phyloP scores from a whole-genome alignment of 2,329 filamentous ascomycete species.

The Colletotrichum sp. region DNA sequence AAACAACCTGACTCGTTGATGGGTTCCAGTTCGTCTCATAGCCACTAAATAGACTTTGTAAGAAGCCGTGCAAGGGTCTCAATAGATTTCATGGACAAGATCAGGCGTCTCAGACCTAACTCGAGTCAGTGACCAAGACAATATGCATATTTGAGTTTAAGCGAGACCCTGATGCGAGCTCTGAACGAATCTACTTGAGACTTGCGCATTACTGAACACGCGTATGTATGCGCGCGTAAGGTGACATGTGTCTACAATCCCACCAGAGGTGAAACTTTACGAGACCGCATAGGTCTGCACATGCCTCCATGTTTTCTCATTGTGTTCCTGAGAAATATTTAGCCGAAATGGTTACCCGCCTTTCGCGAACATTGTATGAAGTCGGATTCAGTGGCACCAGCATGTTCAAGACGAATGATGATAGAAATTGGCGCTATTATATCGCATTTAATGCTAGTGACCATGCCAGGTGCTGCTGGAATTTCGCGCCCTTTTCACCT shows the following conservation, averaged over 20 bases:
- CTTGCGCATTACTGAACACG: not conserved
- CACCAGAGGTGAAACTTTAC: not conserved
- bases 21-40: not conserved
- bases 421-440: not conserved
- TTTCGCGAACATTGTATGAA: not conserved
- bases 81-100: not conserved
- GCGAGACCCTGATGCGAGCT: not conserved
- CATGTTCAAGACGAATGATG: not conserved
- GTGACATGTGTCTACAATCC: not conserved
- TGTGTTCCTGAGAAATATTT: not conserved
- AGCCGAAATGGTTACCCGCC: not conserved
- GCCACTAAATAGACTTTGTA: not conserved
- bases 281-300: not conserved
- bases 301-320: not conserved
- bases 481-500: not conserved
- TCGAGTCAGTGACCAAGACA: not conserved
- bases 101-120: not conserved
- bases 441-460: not conserved
- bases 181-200: not conserved
- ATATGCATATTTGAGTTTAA: not conserved
- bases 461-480: not conserved
- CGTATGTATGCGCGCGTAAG: not conserved
- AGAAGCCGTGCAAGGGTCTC: not conserved
- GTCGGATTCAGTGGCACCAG: not conserved
- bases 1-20: not conserved